Evolutionary conservation across 108 stramenopile genomes (phyloP).

Genomic region (Conticribra guillardii): DNA sequence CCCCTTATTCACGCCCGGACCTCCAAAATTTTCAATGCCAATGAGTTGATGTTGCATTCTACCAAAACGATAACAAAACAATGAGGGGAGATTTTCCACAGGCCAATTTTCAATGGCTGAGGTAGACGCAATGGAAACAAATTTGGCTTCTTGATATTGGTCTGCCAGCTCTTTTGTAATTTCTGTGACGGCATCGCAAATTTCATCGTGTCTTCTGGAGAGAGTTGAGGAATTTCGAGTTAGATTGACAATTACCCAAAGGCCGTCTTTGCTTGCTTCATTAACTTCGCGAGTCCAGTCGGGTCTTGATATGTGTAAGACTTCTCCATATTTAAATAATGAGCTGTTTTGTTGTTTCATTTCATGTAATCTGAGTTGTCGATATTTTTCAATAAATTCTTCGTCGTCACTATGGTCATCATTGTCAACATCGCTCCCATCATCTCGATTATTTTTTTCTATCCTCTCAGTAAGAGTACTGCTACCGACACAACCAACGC

Average conservation of each 20-base stretch:
- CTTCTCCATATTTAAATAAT: conserved; percentile 33
- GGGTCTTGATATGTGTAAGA: conserved; percentile 59
- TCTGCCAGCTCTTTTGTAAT: conserved; percentile 37
- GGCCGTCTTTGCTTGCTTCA: conserved; percentile 58
- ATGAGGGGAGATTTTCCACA: conserved; percentile 80
- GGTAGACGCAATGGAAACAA: conserved; percentile 78
- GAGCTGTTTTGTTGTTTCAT: conserved; percentile 30
- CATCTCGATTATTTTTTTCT: conserved; percentile 10
- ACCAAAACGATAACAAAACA: conserved; percentile 92
- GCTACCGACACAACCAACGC: conserved; percentile 11
- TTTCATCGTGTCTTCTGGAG: conserved; percentile 41
- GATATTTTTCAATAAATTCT: conserved; percentile 63
- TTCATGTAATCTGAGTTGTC: conserved; percentile 59
- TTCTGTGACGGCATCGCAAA: conserved; percentile 53
- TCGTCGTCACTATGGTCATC: conserved; percentile 61
- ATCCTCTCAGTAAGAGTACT: no score
- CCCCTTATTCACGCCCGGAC: conserved; percentile 31
- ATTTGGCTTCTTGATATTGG: conserved; percentile 63
- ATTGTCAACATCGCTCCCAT: conserved; percentile 38
- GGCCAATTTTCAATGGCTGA: conserved; percentile 94
- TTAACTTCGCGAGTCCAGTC: conserved; percentile 82
- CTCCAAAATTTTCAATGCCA: conserved; percentile 44
- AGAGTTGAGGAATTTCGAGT: conserved; percentile 36
- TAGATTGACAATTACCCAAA: conserved; percentile 76
- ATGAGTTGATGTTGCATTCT: conserved; percentile 82